A percentile compares a stretch with the other conserved stretches of the same genome.
These are phyloP conservation scores for Coemansia sp. DNA, from an alignment of 371 early-diverging fungal species.

Conservation along the genomic window DNA sequence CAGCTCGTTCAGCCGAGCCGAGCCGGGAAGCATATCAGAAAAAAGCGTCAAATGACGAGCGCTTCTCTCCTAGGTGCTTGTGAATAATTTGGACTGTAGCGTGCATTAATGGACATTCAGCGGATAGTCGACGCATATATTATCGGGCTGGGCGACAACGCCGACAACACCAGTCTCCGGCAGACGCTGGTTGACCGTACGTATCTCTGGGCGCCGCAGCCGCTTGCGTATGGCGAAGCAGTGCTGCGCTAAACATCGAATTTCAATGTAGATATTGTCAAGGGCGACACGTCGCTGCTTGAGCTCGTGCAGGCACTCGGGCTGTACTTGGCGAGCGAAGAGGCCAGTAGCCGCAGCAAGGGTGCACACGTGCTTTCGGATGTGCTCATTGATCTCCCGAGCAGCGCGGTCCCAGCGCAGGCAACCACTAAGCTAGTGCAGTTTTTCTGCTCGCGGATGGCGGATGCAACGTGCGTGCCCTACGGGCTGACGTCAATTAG, in stretches of 20 bases:
- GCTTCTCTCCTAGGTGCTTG: too few relatives aligned
- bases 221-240: not conserved
- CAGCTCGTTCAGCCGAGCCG: not conserved
- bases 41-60: not conserved
- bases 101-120: conserved; percentile 31
- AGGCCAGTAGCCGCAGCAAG: conserved; percentile 79
- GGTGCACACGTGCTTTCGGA: conserved; percentile 66
- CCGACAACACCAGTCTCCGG: conserved; percentile 35
- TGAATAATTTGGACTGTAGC: not conserved
- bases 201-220: not conserved
- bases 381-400: conserved; percentile 51
- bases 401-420: conserved; percentile 24
- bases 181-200: conserved; percentile 24
- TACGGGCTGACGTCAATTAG: conserved; percentile 65
- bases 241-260: not conserved
- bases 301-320: conserved; percentile 79
- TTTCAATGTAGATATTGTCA: conserved; percentile 27
- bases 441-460: conserved; percentile 74
- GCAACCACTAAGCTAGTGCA: conserved; percentile 67
- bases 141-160: conserved; percentile 38
- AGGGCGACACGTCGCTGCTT: conserved; percentile 52
- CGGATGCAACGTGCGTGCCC: conserved; percentile 73
- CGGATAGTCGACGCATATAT: conserved; percentile 48
- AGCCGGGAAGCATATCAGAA: not conserved
- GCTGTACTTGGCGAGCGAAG: conserved; percentile 75